These are phyloP conservation scores for Acorus gramineus DNA, from an alignment of 106 monocot species.

Conservation along the genomic window DNA sequence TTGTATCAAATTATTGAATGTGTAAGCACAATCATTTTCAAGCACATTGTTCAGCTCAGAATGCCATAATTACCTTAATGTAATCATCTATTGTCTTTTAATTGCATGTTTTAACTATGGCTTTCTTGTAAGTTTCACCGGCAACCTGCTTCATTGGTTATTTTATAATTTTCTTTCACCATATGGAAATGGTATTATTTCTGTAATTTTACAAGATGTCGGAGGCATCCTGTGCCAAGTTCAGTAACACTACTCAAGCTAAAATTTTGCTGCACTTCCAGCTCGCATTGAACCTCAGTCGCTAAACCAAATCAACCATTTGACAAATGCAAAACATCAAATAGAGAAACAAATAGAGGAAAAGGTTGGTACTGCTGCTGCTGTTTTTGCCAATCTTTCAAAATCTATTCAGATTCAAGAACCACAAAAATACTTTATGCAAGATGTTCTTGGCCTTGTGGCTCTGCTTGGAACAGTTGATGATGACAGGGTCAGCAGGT, in stretches of 20 bases:
- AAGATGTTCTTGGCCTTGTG: conserved; percentile 24
- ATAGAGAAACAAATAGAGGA: conserved; percentile 10
- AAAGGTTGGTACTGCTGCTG: conserved; percentile 12
- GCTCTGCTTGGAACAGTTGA: conserved; percentile 29
- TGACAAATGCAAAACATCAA: conserved; percentile 5
- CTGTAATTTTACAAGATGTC: not conserved
- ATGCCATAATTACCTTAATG: too few relatives aligned
- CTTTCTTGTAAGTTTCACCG: too few relatives aligned
- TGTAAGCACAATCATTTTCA: too few relatives aligned
- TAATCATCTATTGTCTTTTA: too few relatives aligned
- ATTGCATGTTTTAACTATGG: too few relatives aligned
- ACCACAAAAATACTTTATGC: conserved; percentile 1
- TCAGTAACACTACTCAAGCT: too few relatives aligned
- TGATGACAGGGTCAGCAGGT: conserved; percentile 22
- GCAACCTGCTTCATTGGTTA: too few relatives aligned
- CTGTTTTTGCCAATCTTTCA: conserved; percentile 14
- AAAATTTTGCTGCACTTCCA: not conserved
- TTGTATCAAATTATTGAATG: too few relatives aligned
- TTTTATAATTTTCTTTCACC: not conserved
- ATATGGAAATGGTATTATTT: not conserved
- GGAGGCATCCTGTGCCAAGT: not conserved
- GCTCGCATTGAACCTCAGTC: conserved; percentile 6
- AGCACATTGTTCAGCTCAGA: too few relatives aligned
- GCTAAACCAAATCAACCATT: not conserved
- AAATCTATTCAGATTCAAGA: conserved; percentile 5